Evolutionary conservation across 2,329 filamentous ascomycete genomes (phyloP).

Genomic region (Stagonosporopsis vannaccii): DNA sequence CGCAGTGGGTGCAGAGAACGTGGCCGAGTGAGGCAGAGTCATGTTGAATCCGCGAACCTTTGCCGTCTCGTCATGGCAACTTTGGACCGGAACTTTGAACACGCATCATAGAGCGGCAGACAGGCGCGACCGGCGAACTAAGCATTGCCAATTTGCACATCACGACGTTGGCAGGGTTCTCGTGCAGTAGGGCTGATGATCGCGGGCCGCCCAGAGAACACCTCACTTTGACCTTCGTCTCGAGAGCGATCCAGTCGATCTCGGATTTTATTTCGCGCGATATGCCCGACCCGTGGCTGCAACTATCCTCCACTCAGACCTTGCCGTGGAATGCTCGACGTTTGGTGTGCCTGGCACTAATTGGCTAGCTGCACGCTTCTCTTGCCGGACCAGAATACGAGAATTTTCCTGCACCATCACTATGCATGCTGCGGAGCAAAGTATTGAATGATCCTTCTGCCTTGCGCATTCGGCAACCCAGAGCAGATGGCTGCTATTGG

Average conservation of each 20-base stretch:
- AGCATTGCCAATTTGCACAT: conserved; percentile 17
- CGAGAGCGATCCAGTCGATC: conserved; percentile 11
- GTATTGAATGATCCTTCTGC: conserved; percentile 12
- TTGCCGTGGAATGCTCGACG: conserved; percentile 19
- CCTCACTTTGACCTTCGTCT: conserved; percentile 1
- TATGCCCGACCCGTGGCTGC: conserved; percentile 7
- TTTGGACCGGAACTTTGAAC: background rate
- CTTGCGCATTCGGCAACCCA: conserved; percentile 4
- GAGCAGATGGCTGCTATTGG: conserved; percentile 6
- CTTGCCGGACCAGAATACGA: conserved; percentile 20
- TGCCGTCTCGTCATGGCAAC: background rate
- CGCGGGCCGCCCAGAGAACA: conserved; percentile 9
- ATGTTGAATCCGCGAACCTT: background rate
- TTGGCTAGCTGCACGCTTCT: conserved; percentile 5
- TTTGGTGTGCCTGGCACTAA: conserved; percentile 14
- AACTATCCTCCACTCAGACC: conserved; percentile 1
- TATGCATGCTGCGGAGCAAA: conserved; percentile 6
- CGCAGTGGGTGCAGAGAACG: conserved; percentile 4
- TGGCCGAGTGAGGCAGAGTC: conserved; percentile 9
- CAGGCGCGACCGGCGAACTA: background rate
- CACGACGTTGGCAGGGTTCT: conserved; percentile 16
- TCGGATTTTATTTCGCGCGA: conserved; percentile 10
- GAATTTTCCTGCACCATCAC: conserved; percentile 6
- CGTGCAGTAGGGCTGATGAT: conserved; percentile 19
- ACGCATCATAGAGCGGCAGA: background rate